Evolutionary conservation across 805 yeast genomes (phyloP).

Genomic region (Candida vaughaniae): DNA sequence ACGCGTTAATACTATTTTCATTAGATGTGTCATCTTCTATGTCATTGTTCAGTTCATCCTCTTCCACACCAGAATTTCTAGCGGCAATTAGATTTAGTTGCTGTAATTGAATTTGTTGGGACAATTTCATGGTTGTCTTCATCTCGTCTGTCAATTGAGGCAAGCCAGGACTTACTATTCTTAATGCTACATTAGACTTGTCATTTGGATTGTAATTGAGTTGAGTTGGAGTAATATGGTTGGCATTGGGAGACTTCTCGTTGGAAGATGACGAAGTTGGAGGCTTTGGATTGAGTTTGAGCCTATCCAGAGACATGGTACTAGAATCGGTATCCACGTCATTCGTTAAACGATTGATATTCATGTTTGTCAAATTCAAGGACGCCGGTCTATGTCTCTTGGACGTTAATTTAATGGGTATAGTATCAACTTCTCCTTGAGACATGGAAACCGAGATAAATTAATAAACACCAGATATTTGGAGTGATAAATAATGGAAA

Average conservation of each 20-base stretch:
- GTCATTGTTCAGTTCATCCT: constrained; percentile 3
- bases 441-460: constrained; percentile 8
- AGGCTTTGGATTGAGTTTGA: too few relatives aligned
- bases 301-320: neutral
- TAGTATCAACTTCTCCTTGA: constrained; percentile 12
- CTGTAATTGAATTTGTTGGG: constrained; percentile 33
- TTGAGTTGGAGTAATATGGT: neutral
- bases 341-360: constrained; percentile 5
- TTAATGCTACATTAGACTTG: constrained; percentile 24
- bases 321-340: neutral
- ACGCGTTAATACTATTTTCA: neutral
- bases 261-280: neutral
- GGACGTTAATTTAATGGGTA: constrained; percentile 4
- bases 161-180: constrained; percentile 35
- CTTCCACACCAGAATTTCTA: constrained; percentile 12
- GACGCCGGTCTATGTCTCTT: constrained; percentile 15
- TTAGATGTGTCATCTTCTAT: constrained; percentile 3
- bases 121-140: constrained; percentile 29
- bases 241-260: neutral
- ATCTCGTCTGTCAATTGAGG: constrained; percentile 29
- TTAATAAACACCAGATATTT: neutral
- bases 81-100: constrained; percentile 32
- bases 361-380: constrained; percentile 12
- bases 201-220: neutral
- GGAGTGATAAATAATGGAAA: neutral